Evolutionary conservation across 768 basidiomycete species (phyloP).

Genomic region (Termitomyces sp.): DNA sequence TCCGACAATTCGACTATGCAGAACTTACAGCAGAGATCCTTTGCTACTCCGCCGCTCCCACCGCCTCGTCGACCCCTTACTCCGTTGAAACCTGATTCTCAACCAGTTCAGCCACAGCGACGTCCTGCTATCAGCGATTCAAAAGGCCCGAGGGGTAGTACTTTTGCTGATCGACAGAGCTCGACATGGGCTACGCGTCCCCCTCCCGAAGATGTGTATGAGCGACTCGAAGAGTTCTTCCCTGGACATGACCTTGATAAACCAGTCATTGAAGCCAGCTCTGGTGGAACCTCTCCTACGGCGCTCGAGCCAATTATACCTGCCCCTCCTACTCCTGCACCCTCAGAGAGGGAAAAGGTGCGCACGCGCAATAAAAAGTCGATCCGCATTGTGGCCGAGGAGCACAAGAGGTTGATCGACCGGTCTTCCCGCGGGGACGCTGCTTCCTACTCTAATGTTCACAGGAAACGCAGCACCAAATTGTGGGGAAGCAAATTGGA

Average conservation of each 20-base stretch:
- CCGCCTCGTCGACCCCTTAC: constrained; percentile 16
- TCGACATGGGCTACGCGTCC: constrained; percentile 89
- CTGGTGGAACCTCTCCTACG: constrained; percentile 76
- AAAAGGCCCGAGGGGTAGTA: constrained; percentile 37
- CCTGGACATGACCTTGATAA: constrained; percentile 95
- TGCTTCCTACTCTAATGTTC: constrained; percentile 38
- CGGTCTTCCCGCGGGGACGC: constrained; percentile 59
- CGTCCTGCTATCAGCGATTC: constrained; percentile 23
- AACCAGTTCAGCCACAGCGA: constrained; percentile 11
- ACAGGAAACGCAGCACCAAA: constrained; percentile 86
- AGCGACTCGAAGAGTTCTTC: constrained; percentile 92
- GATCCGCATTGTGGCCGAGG: constrained; percentile 87
- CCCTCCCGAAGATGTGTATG: constrained; percentile 87
- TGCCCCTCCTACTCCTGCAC: constrained; percentile 27
- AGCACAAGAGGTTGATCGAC: constrained; percentile 75
- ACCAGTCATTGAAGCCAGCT: constrained; percentile 85
- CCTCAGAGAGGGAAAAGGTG: constrained; percentile 31
- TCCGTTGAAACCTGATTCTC: constrained; percentile 13
- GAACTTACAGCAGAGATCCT: constrained; percentile 14
- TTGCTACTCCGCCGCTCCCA: constrained; percentile 17
- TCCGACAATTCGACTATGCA: background rate
- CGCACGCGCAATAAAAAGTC: constrained; percentile 76
- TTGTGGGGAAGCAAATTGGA: constrained; percentile 93
- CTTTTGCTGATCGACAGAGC: constrained; percentile 58
- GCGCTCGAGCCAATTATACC: constrained; percentile 45